A percentile compares a stretch with the other conserved stretches of the same genome.
Evolutionary conservation across 2,329 filamentous ascomycete species (phyloP).

Genomic region (Westerdykella aurantiaca): DNA sequence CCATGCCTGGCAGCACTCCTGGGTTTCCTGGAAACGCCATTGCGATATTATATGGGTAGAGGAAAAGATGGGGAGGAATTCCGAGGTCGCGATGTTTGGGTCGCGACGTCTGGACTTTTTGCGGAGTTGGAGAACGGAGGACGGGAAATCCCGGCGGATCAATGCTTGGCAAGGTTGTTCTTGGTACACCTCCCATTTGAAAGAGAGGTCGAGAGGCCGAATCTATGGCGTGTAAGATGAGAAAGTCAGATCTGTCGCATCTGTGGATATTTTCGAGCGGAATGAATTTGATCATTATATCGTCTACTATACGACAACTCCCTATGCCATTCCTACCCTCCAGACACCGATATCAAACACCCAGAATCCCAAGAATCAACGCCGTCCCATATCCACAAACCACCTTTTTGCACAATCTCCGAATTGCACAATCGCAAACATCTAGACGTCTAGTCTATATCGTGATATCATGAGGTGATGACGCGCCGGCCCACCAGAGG

Average conservation of each 20-base stretch:
- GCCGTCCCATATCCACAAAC: background rate
- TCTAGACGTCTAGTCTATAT: too few relatives aligned
- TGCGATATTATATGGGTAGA: constrained; percentile 2
- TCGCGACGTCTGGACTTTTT: constrained; percentile 19
- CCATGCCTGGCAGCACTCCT: constrained; percentile 22
- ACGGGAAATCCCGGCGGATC: constrained; percentile 20
- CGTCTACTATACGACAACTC: background rate
- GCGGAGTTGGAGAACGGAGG: constrained; percentile 31
- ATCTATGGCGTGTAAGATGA: too few relatives aligned
- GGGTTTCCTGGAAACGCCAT: constrained; percentile 31
- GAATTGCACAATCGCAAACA: too few relatives aligned
- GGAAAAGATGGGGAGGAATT: constrained; percentile 6
- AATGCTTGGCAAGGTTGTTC: constrained; percentile 13
- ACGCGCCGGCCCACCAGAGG: too few relatives aligned
- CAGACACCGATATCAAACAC: background rate
- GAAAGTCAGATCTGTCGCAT: too few relatives aligned
- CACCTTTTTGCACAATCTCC: background rate
- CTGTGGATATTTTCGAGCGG: background rate
- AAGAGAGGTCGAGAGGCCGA: too few relatives aligned
- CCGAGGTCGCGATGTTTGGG: constrained; percentile 3
- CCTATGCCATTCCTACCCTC: background rate
- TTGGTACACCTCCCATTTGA: too few relatives aligned
- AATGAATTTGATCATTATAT: background rate
- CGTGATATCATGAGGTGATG: too few relatives aligned
- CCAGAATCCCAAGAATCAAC: background rate